Evolutionary conservation across 2,329 filamentous ascomycete genomes (phyloP).

Genomic region (Aureobasidium sp.): DNA sequence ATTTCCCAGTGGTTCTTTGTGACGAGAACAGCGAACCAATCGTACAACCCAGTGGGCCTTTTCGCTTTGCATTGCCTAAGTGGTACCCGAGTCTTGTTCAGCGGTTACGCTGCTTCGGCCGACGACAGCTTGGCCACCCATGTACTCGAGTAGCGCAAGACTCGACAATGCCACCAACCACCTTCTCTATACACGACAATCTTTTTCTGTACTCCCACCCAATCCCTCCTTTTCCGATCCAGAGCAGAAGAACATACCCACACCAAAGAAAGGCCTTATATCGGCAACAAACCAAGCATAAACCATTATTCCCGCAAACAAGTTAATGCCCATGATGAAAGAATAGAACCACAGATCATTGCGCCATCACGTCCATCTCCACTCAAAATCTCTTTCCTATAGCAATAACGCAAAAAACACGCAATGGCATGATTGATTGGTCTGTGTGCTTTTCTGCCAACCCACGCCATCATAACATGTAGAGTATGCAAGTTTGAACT

Average conservation of each 20-base stretch:
- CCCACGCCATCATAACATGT: neutral
- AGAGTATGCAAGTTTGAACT: neutral
- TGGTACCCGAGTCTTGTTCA: neutral
- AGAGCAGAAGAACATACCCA: neutral
- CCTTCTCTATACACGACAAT: neutral
- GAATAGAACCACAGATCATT: neutral
- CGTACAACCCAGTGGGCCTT: neutral
- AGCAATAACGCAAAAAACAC: neutral
- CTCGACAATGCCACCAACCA: neutral
- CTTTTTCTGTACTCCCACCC: neutral
- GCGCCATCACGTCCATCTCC: neutral
- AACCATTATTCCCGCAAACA: neutral
- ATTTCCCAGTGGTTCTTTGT: neutral
- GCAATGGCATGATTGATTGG: constrained; percentile 8
- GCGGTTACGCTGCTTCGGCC: neutral
- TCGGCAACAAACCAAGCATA: neutral
- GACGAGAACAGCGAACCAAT: neutral
- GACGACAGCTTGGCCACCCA: neutral
- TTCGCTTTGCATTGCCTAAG: neutral
- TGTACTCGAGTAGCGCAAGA: neutral
- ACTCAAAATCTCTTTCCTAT: neutral
- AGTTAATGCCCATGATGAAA: neutral
- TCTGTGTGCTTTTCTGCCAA: neutral
- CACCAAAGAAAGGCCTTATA: neutral
- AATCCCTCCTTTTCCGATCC: neutral